A percentile compares a stretch with the other conserved stretches of the same genome.
Evolutionary conservation across 495 filamentous ascomycete species (phyloP).

Genomic region (Pseudevernia furfuracea): DNA sequence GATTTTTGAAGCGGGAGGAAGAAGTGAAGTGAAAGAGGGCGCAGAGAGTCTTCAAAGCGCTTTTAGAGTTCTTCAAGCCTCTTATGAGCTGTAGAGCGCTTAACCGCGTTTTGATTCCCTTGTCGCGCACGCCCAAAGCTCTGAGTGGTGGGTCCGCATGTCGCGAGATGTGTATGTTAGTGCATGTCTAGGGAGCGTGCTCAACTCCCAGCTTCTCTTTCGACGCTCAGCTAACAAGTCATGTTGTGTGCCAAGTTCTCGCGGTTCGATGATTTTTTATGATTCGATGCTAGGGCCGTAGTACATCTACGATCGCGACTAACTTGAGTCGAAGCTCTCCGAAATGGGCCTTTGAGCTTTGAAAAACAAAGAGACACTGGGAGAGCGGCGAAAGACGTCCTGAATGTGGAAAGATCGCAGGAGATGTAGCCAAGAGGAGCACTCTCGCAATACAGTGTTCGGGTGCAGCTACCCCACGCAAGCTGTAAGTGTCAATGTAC

Average conservation of each 20-base stretch:
- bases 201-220: background rate
- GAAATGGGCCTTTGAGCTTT: background rate
- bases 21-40: background rate
- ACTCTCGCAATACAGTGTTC: background rate
- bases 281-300: background rate
- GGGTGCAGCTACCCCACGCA: too few species aligned
- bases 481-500: too few species aligned
- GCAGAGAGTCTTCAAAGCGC: background rate
- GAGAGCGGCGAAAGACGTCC: background rate
- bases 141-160: background rate
- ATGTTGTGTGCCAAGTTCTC: background rate
- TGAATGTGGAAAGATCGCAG: background rate
- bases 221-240: background rate
- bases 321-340: background rate
- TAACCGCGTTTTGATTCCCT: background rate
- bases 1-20: background rate
- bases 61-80: background rate
- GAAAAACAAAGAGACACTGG: background rate
- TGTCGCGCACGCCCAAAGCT: background rate
- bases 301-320: background rate
- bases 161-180: background rate
- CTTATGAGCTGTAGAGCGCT: background rate
- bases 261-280: background rate
- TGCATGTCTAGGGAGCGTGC: background rate
- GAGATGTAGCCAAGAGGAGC: background rate